These are phyloP conservation scores for Capronia americana DNA, from an alignment of 2,329 filamentous ascomycete genomes.

Conservation along the genomic window DNA sequence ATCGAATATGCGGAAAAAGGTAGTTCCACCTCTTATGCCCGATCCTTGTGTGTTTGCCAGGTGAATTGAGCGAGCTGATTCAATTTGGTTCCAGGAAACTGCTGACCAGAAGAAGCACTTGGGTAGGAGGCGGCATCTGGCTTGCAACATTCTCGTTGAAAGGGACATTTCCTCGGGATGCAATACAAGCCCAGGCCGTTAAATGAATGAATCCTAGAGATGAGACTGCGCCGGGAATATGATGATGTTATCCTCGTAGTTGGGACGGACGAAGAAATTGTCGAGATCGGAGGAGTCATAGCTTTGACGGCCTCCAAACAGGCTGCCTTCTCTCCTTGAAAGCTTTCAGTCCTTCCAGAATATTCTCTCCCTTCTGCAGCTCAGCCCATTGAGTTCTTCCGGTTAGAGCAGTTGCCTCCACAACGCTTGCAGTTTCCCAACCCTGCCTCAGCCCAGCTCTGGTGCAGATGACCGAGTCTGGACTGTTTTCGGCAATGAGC, in stretches of 20 bases:
- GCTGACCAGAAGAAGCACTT: too few relatives aligned
- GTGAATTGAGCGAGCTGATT: background rate
- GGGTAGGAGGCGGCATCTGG: background rate
- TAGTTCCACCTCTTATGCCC: background rate
- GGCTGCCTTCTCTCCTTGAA: conserved; percentile 78
- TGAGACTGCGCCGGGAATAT: background rate
- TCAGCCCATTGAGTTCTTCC: conserved; percentile 63
- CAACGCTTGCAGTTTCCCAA: conserved; percentile 72
- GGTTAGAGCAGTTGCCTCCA: conserved; percentile 63
- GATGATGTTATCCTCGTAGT: background rate
- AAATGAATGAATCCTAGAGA: background rate
- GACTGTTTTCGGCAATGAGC: conserved; percentile 69
- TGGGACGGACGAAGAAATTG: background rate
- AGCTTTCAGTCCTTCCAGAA: conserved; percentile 73
- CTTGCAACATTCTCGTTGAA: background rate
- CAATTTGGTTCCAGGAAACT: background rate
- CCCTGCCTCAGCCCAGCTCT: conserved; percentile 73
- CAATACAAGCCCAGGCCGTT: background rate
- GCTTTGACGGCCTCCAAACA: conserved; percentile 58
- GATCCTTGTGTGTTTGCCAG: background rate
- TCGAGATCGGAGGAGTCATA: background rate
- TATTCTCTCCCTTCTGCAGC: conserved; percentile 61
- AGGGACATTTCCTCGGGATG: background rate
- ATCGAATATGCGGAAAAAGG: background rate
- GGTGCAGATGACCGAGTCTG: conserved; percentile 74